Evolutionary conservation across 208 protist species (phyloP), one percentile per base, ranked within the genome.

Genomic region (Trypanosoma scelopori): DNA sequence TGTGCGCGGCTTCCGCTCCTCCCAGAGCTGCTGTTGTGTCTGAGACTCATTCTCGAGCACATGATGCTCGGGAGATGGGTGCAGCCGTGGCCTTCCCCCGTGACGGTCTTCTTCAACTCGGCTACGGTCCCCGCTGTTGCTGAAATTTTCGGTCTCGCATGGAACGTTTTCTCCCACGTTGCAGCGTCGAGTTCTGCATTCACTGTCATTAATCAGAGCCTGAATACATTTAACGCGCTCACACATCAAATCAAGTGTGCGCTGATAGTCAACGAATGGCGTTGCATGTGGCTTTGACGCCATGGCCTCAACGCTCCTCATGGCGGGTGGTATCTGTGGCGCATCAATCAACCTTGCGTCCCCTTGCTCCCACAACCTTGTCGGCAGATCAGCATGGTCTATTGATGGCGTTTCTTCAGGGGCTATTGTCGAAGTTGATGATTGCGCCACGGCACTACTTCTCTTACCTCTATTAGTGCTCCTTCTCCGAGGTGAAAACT

Each of bases 211-310:
- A 35, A 91, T 69, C 16, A 86, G 48, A 7, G 58, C 55, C 50
- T 84, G 74, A 23, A 91, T 83, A 52, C 72, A 65, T 35, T 69
- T 66, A 30, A 91, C 73, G 15, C 85, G 85, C 41, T 77, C 75
- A n/a, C 58, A 55, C 81, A 87, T 86, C 57, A 74, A 51, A 1
- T 69, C 52, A 22, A 87, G 51, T 37, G 69, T 53, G 32, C 30
- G 55, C n/a, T 42, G 39, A 55, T 57, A 57, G 48, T 53, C 42
- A 22, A 28, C 16, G 30, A 46, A 4, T 45, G 58, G 32, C 3
- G 47, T 45, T 43, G 30, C 41, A 16, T 55, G 58, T 22, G 28
- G 6, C 0, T 41, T 37, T 51, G 57, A 39, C 5, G 18, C 9
- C 1, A 42, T 51, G 32, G 4, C 20, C 5, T 25, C 1, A 9